These are phyloP conservation scores for Eucalyptus erythrocorys DNA, from an alignment of 345 rosid species.

Conservation along the genomic window DNA sequence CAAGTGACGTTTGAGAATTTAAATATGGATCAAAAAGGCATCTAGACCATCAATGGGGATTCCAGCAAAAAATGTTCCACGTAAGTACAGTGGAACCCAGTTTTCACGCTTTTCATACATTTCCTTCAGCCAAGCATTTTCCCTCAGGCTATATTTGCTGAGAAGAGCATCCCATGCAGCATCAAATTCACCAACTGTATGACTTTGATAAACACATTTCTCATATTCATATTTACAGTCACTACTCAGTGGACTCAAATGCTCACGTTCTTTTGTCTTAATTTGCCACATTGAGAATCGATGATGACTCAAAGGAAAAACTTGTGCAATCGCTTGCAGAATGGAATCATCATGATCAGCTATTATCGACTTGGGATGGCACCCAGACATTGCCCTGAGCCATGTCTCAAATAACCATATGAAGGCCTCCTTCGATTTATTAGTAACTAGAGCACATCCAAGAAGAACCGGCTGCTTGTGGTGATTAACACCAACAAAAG, in stretches of 20 bases:
- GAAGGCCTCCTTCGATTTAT: not conserved
- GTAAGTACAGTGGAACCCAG: conserved; percentile 66
- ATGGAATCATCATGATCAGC: too few species aligned
- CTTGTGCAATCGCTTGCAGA: too few species aligned
- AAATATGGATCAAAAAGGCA: conserved; percentile 52
- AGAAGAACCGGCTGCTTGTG: too few species aligned
- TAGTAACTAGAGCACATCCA: rapidly evolving
- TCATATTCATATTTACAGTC: too few species aligned
- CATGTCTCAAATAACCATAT: conserved; percentile 75
- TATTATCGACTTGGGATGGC: conserved; percentile 24
- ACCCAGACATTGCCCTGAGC: conserved; percentile 60
- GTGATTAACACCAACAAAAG: too few species aligned
- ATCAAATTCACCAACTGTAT: conserved; percentile 46
- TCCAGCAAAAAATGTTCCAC: conserved; percentile 67
- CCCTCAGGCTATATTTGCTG: conserved; percentile 43
- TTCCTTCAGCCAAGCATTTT: conserved; percentile 53
- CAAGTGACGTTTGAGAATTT: conserved; percentile 35
- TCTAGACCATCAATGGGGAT: conserved; percentile 43
- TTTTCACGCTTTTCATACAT: conserved; percentile 54
- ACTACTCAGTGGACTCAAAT: too few species aligned
- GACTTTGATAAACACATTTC: conserved; percentile 35
- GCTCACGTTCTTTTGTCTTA: too few species aligned
- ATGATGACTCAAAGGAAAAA: not conserved
- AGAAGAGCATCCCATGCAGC: conserved; percentile 47
- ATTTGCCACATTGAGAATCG: too few species aligned